Evolutionary conservation across 2,329 filamentous ascomycete genomes (phyloP).

Genomic region (Talaromyces pinophilus): DNA sequence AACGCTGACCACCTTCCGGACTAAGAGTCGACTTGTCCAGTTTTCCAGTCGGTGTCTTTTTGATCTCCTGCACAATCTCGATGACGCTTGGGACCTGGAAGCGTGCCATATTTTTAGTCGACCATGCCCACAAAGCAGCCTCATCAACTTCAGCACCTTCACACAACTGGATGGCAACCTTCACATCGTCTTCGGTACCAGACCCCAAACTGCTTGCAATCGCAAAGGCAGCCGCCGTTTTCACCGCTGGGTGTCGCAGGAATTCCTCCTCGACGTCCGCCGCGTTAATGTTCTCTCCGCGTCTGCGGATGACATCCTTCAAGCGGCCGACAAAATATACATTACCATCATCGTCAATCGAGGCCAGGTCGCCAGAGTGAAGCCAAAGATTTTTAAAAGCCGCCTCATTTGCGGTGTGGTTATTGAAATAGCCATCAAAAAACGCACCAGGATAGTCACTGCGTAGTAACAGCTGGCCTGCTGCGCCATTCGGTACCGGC

Average conservation of each 20-base stretch:
- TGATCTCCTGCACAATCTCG: constrained; percentile 15
- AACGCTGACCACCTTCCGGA: too few relatives aligned
- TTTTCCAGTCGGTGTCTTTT: neutral
- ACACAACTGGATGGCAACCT: constrained; percentile 12
- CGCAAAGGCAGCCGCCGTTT: constrained; percentile 13
- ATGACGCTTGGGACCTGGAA: constrained; percentile 16
- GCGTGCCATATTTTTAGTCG: constrained; percentile 16
- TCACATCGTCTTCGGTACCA: neutral
- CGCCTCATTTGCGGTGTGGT: too few relatives aligned
- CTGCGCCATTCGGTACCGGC: too few relatives aligned
- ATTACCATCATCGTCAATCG: too few relatives aligned
- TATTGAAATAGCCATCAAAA: too few relatives aligned
- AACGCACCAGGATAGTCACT: too few relatives aligned
- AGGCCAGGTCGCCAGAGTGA: too few relatives aligned
- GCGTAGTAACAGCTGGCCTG: too few relatives aligned
- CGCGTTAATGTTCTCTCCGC: too few relatives aligned
- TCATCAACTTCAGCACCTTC: neutral
- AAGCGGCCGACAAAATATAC: too few relatives aligned
- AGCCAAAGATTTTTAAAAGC: too few relatives aligned
- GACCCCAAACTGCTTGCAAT: neutral
- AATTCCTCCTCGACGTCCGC: neutral
- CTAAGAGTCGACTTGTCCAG: constrained; percentile 10
- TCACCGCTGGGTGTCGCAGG: constrained; percentile 10
- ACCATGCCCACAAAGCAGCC: constrained; percentile 9
- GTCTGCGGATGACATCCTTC: too few relatives aligned